These are phyloP conservation scores for Aspergillus funiculosus DNA, from an alignment of 495 filamentous ascomycete species.

Conservation along the genomic window DNA sequence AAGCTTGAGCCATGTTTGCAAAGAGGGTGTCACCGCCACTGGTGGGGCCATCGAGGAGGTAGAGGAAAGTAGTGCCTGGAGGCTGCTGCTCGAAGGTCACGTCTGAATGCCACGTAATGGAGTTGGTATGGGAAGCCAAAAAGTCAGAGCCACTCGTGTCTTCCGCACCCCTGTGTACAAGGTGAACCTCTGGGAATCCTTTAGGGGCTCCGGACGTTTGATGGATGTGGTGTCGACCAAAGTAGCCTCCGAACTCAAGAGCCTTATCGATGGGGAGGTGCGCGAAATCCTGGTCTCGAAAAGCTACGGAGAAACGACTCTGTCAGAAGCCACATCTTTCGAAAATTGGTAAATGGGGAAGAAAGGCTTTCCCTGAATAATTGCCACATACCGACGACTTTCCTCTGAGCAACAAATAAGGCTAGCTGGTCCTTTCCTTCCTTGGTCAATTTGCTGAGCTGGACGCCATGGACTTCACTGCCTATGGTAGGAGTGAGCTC, in stretches of 20 bases:
- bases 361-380: not conserved
- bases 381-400: constrained; percentile 45
- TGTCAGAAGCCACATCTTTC: no score
- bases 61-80: constrained; percentile 60
- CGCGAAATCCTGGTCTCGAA: constrained; percentile 58
- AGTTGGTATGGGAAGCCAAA: constrained; percentile 50
- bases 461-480: constrained; percentile 48
- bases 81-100: constrained; percentile 61
- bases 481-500: constrained; percentile 53
- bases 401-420: constrained; percentile 51
- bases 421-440: constrained; percentile 54
- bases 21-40: constrained; percentile 64
- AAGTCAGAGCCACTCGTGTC: constrained; percentile 45
- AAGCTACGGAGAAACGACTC: constrained; percentile 36
- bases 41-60: constrained; percentile 53
- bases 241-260: constrained; percentile 54
- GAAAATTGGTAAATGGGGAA: not conserved
- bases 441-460: constrained; percentile 49
- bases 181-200: constrained; percentile 55
- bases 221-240: constrained; percentile 59
- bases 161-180: constrained; percentile 53
- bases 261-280: constrained; percentile 51
- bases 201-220: constrained; percentile 56
- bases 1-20: constrained; percentile 52
- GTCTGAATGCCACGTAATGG: constrained; percentile 61